These are phyloP conservation scores for Pinus taeda DNA, from an alignment of 75 land plant genomes.

Conservation along the genomic window DNA sequence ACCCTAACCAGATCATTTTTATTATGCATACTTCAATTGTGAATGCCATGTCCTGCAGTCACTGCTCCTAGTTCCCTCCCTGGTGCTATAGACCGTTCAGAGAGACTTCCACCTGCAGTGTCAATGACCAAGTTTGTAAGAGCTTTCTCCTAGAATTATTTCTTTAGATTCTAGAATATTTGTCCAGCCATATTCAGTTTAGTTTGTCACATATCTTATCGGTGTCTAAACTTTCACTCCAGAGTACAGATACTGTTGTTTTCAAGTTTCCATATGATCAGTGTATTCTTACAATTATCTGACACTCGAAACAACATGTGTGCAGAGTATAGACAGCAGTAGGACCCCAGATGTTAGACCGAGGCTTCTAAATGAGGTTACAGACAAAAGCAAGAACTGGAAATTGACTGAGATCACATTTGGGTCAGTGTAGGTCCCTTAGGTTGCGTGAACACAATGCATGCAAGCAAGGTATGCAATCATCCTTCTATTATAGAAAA, in stretches of 20 bases:
- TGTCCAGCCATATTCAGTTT: background rate
- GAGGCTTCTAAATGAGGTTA: too few relatives aligned
- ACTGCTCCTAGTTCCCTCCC: slow-evolving; percentile 35
- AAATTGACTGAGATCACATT: too few relatives aligned
- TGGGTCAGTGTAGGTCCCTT: too few relatives aligned
- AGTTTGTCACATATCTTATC: background rate
- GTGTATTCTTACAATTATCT: background rate
- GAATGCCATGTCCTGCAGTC: slow-evolving; percentile 26
- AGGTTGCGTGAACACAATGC: slow-evolving; percentile 7
- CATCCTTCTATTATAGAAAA: slow-evolving; percentile 24
- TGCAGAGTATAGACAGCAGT: slow-evolving; percentile 58
- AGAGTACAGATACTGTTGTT: background rate
- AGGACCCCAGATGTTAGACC: slow-evolving; percentile 67
- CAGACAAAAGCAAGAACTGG: too few relatives aligned
- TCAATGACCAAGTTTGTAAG: slow-evolving; percentile 49
- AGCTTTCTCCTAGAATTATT: background rate
- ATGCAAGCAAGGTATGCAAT: slow-evolving; percentile 33
- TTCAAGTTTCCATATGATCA: background rate
- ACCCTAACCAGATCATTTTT: background rate
- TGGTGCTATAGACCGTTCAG: slow-evolving; percentile 36
- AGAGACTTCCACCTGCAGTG: slow-evolving; percentile 37
- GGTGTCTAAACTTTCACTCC: background rate
- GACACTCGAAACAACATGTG: background rate
- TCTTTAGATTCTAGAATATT: background rate
- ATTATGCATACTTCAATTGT: slow-evolving; percentile 32